Conservation (phyloP, 768 basidiomycete species). For the Pisolithus tinctorius region DNA sequence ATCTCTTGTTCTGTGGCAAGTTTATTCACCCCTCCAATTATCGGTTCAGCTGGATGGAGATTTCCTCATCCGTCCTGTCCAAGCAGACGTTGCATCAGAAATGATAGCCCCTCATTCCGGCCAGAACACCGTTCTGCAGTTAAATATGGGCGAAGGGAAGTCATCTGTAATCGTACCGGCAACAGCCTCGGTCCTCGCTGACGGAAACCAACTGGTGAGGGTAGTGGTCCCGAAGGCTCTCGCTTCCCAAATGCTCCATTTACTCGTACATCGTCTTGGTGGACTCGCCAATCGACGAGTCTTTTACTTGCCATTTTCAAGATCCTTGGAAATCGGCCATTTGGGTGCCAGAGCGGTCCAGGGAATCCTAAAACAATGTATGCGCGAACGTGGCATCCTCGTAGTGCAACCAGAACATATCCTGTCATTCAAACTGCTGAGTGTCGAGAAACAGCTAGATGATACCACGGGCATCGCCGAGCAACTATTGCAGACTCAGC, state of each 20-base stretch:
- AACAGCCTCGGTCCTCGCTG: slow-evolving; percentile 17
- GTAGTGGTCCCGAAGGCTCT: slow-evolving; percentile 29
- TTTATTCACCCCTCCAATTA: neutral
- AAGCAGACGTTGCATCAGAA: slow-evolving; percentile 22
- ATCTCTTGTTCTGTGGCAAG: neutral
- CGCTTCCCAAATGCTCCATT: slow-evolving; percentile 24
- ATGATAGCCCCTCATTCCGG: slow-evolving; percentile 25
- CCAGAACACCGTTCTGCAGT: slow-evolving; percentile 36
- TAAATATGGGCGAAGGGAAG: slow-evolving; percentile 55
- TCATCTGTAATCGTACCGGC: slow-evolving; percentile 34
- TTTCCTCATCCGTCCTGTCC: slow-evolving; percentile 23
- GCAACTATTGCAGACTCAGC: no score
- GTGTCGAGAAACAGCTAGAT: no score
- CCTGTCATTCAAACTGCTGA: no score
- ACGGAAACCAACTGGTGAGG: slow-evolving; percentile 23
- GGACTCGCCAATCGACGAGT: slow-evolving; percentile 28
- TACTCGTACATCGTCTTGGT: slow-evolving; percentile 25
- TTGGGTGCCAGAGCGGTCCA: slow-evolving; percentile 18
- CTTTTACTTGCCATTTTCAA: slow-evolving; percentile 27
- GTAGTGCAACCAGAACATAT: no score
- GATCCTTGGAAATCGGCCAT: slow-evolving; percentile 15
- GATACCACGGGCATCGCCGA: no score
- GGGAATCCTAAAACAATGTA: slow-evolving; percentile 33
- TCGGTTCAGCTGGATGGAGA: slow-evolving; percentile 23
- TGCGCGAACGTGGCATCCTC: neutral